A percentile compares a stretch with the other conserved stretches of the same genome.
Conservation (phyloP, 2,329 filamentous ascomycete genomes). For the Boeremia lycopersici region DNA sequence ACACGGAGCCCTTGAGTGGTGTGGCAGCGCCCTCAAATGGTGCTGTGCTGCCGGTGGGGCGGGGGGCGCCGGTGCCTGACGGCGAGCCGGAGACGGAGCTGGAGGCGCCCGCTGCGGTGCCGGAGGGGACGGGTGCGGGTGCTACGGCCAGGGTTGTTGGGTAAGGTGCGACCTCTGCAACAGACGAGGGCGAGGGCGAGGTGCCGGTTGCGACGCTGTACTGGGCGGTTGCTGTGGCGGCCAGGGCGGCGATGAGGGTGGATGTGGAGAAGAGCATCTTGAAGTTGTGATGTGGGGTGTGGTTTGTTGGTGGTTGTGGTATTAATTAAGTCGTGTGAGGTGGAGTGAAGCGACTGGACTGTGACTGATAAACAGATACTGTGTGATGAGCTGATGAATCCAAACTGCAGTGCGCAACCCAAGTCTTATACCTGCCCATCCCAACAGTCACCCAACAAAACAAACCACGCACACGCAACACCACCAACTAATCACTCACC, state of each 20-base stretch:
- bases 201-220: conserved; percentile 29
- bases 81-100: conserved; percentile 20
- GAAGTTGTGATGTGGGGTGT: conserved; percentile 2
- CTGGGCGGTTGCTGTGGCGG: conserved; percentile 35
- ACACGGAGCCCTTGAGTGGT: conserved; percentile 32
- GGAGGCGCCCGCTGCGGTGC: conserved; percentile 20
- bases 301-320: neutral
- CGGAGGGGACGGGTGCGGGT: neutral
- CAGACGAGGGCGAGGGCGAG: neutral
- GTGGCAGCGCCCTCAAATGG: conserved; percentile 39
- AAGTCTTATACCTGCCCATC: neutral
- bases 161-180: neutral
- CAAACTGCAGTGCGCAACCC: neutral
- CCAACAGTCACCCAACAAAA: neutral
- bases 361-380: neutral
- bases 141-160: neutral
- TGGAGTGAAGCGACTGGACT: neutral
- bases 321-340: neutral
- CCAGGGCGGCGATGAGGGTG: conserved; percentile 32
- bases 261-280: conserved; percentile 42
- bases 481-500: neutral
- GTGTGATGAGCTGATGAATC: no score
- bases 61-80: conserved; percentile 19
- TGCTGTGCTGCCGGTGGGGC: conserved; percentile 19
- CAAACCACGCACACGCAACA: neutral